Evolutionary conservation across 2,329 filamentous ascomycete genomes (phyloP), one percentile per base, ranked within the genome.

Genomic region (Stagonosporopsis rhizophila): DNA sequence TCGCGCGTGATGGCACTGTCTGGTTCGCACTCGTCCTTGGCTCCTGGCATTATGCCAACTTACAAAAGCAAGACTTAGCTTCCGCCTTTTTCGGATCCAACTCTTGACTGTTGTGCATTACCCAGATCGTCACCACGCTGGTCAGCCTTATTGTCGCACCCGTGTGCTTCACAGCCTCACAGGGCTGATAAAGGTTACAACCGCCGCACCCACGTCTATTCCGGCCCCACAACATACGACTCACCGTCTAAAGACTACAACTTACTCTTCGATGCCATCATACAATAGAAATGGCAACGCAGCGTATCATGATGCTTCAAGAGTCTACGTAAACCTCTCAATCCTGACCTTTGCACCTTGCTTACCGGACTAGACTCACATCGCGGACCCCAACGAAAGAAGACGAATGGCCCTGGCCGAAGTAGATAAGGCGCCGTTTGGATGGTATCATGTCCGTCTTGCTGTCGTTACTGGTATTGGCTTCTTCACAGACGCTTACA

Each of bases 401-500:
- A 60, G 72, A n/a, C 69, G 71, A 6, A 69, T 74, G 68, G 71
- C 71, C 40, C 62, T 75, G 17, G 72, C 72, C 12, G 72, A 75
- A 50, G 68, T 75, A 27, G 72, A 75, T 35, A 75, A 74, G 47
- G 71, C 71, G 22, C 69, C 70, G 0, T 73, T 75, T 45, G 71
- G 71, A 15, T 74, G 73, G 90, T 91, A 92, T 73, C 91, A 95
- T 71, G 85, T 93, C 56, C 85, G 90, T 37, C 89, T 90, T 55
- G 85, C 90, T 50, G 78, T 90, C 8, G 90, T 94, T 22, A 90
- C 90, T 27, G 91, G 91, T 67, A 89, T 94, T 59, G 91, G 91
- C 66, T 95, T 96, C 85, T 95, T 95, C 78, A 94, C 91, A 15
- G 91, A 94, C 72, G 89, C 89, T 12, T 94, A 93, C 77, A 69